Base-by-base conservation (phyloP, 2,329 filamentous ascomycete species). In the Ceratocystis colombiana region DNA sequence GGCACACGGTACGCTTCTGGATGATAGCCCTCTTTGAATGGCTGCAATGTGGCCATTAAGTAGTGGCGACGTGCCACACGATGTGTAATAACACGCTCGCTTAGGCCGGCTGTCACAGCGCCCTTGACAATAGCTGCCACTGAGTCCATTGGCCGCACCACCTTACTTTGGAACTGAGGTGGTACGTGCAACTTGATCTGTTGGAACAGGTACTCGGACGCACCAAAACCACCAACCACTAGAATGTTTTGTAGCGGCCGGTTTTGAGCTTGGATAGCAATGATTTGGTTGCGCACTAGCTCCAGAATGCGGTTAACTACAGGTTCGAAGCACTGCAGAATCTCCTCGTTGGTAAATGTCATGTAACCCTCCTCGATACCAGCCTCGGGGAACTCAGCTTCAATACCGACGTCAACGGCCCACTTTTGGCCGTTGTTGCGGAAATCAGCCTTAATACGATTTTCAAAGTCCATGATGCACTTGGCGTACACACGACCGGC, bases 401-500 rank as follows among this genome's bases (percentile, higher is more conserved):
- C 94, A 72, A 99, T 97, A 73, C 94, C 94, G 62, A 99, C 94
- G 74, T 99, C 94, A 22, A 97, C 92, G 57, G 94, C 94, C 94
- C 94, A 97, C 77, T 97, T 97, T 77, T 97, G 93, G 62, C 93
- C 92, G 76, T 96, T 97, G 80, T 97, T 97, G 70, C 94, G 86
- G 87, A 99, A 99, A 76, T 97, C 94, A 62, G 94, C 94, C 82
- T 99, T 99, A 83, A 99, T 96, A 76, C 94, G 83, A 83, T 97
- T 97, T 80, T 99, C 94, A 73, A 99, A 99, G 77, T 99, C 94
- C 93, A 97, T 97, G 77, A 99, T 97, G 76, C 93, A 97, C 79
- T 97, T 97, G 71, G 93, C 93, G 76, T 97, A 97, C 65, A 99
- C 94, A 76, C 93, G 91, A 55, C 93, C 93, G n/a, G 94, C 93